Evolutionary conservation across 495 filamentous ascomycete genomes (phyloP), one percentile per base, ranked within the genome.

Genomic region (Umbilicaria muhlenbergii): DNA sequence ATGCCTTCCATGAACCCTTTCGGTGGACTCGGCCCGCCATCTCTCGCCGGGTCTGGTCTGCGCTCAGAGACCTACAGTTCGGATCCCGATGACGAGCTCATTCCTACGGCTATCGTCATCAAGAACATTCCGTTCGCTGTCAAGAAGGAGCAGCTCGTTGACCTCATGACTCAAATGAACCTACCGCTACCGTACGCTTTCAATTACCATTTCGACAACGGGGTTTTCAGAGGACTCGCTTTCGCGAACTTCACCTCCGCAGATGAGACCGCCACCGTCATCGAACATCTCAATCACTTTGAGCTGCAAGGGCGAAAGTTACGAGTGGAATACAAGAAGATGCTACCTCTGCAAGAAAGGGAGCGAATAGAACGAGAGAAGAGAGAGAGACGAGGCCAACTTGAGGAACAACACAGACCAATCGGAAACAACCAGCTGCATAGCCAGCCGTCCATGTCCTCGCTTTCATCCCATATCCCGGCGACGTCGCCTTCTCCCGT

Each of bases 71-170:
- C 58, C 36, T 51, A 37, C 36, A 58, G 62, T 38, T 67, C 72
- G 11, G 77, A 80, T 32, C 61, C 60, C 14, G 81, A 79, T 48
- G 86, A 83, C 46, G 88, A 95, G 64, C 71, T 98, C 47, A 98
- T 98, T 46, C 91, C 91, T 13, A 98, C 91, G 2, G 91, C 91
- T 32, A 96, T 98, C 49, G 91, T 98, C 39, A 96, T 98, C 67
- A 98, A 98, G 67, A 98, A 98, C 55, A 98, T 98, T 39, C 91
- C 92, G 2, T 98, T 98, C 58, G 91, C 91, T 36, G 86, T 95
- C 36, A 88, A 94, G 64, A 95, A 95, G 65, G 91, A 98, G 60
- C 83, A 88, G 60, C 71, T 98, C 35, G 82, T 93, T 14, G 73
- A 77, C 45, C 67, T 94, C 50, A 96, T 98, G 91, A 88, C 84